Evolutionary conservation across 345 rosid genomes (phyloP), one percentile per base, ranked within the genome.

Genomic region (Salix caprea): DNA sequence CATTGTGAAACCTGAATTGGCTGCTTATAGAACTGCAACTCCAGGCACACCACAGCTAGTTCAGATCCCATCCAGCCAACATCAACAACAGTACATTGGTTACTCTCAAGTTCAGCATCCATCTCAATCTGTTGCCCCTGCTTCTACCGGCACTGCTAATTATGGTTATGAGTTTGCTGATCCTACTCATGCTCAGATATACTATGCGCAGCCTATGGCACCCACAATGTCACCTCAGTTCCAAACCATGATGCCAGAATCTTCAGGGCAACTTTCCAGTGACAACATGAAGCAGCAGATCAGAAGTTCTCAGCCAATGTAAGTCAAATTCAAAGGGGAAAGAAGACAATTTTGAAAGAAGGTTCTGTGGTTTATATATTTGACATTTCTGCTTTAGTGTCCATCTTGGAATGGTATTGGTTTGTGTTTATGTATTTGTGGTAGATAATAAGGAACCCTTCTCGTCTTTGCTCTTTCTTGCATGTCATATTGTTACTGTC

Each of bases 71-170:
- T 76, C 93, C 62, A 80, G 72, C 81, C 92, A 87, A 77, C 90
- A 87, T 65, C 99, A 95, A 76, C 97, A 91, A 54, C 98, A 88
- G 14, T 93, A 84, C 79, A 86, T 90, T 64, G 96, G 91, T 26
- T 96, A 87, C 84, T 78, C 98, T 10, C 96, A 89, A 81, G 83
- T 95, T 77, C 98, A 92, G 65, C 91, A 93, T 74, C 97, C 91
- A 10, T 88, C 97, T 58, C 97, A 92, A 84, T 89, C 97, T 56
- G 88, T 86, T 68, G 83, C 84, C 15, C 87, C 91, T 61, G 21
- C 84, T 69, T 81, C 96, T 0, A 81, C 92, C 0, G 86, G 85
- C 52, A 76, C 82, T 70, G 82, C 89, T 12, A 84, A 81, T 84
- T 92, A 91, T 54, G 88, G 85, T 42, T 93, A 89, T 77, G 99